phyloP scores from a whole-genome alignment of 257 asterid species.

The Plantago elongata region DNA sequence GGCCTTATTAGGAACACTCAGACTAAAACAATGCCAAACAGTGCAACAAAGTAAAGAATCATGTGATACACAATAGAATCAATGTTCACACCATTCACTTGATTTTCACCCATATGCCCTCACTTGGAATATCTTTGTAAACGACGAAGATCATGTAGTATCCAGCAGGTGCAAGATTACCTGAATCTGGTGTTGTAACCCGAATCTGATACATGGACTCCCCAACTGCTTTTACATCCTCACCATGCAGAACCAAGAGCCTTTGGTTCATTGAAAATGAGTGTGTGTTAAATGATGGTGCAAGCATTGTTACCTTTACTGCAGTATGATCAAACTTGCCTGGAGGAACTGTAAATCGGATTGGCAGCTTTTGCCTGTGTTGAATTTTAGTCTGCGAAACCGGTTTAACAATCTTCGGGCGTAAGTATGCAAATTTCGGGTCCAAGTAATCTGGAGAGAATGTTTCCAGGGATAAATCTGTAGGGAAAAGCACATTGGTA shows the following conservation, averaged over 20 bases:
- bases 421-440: not conserved
- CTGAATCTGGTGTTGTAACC: not conserved
- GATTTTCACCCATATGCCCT: constrained; percentile 22
- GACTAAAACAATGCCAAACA: not conserved
- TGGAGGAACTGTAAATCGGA: constrained; percentile 6
- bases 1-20: constrained; percentile 2
- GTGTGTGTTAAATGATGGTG: constrained; percentile 24
- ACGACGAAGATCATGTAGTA: constrained; percentile 23
- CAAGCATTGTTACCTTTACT: constrained; percentile 8
- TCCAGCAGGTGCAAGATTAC: constrained; percentile 22
- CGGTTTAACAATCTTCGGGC: constrained; percentile 4
- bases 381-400: not conserved
- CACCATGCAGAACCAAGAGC: constrained; percentile 14
- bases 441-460: not conserved
- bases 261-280: constrained; percentile 20
- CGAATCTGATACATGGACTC: not conserved
- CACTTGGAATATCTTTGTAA: constrained; percentile 22
- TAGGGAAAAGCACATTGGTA: not conserved
- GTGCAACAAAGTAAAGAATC: not conserved
- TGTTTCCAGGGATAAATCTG: not conserved
- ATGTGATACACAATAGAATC: not conserved
- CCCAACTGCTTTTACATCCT: not conserved
- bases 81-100: not conserved
- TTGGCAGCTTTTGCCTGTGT: not conserved
- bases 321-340: not conserved